Percentiles rank a stretch among this genome's conserved stretches.
Evolutionary conservation across 192 early-diverging fungal genomes (phyloP).

Genomic region (Coemansia umbellata): DNA sequence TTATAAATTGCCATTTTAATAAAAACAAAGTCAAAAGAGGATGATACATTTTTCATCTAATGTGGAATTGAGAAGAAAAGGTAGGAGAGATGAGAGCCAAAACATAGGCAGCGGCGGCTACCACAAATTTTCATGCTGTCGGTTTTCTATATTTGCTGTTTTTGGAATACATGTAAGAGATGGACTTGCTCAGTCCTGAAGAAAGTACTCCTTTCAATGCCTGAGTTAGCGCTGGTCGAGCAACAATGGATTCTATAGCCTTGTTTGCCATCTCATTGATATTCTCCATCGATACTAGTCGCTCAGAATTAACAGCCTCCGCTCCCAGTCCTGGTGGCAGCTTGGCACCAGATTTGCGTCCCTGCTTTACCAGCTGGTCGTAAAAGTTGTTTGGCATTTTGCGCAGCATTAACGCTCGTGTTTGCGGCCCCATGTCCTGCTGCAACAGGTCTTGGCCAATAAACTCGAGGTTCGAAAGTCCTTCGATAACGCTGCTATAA

Average conservation of each 20-base stretch:
- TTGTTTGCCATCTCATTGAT: slow-evolving; percentile 33
- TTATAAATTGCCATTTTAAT: too few relatives aligned
- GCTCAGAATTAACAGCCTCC: slow-evolving; percentile 26
- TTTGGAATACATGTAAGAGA: slow-evolving; percentile 58
- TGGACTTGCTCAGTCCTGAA: slow-evolving; percentile 68
- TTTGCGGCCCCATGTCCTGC: slow-evolving; percentile 61
- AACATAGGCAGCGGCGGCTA: too few relatives aligned
- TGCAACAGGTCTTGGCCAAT: slow-evolving; percentile 45
- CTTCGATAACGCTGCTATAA: slow-evolving; percentile 49
- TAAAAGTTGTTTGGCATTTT: slow-evolving; percentile 79
- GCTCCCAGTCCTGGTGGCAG: slow-evolving; percentile 29
- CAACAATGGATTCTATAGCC: slow-evolving; percentile 64
- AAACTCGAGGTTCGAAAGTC: slow-evolving; percentile 44
- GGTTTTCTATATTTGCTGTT: slow-evolving; percentile 29
- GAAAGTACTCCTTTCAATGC: slow-evolving; percentile 89
- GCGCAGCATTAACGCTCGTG: slow-evolving; percentile 66
- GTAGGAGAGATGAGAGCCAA: too few relatives aligned
- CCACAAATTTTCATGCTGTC: not conserved
- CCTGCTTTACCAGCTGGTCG: slow-evolving; percentile 50
- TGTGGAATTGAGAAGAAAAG: too few relatives aligned
- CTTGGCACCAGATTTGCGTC: slow-evolving; percentile 33
- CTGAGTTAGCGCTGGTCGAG: slow-evolving; percentile 82
- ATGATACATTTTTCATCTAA: too few relatives aligned
- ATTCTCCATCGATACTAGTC: slow-evolving; percentile 27
- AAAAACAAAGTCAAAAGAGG: too few relatives aligned